These are phyloP conservation scores for Pezicula neosporulosa DNA, from an alignment of 2,329 filamentous ascomycete genomes.

Conservation along the genomic window DNA sequence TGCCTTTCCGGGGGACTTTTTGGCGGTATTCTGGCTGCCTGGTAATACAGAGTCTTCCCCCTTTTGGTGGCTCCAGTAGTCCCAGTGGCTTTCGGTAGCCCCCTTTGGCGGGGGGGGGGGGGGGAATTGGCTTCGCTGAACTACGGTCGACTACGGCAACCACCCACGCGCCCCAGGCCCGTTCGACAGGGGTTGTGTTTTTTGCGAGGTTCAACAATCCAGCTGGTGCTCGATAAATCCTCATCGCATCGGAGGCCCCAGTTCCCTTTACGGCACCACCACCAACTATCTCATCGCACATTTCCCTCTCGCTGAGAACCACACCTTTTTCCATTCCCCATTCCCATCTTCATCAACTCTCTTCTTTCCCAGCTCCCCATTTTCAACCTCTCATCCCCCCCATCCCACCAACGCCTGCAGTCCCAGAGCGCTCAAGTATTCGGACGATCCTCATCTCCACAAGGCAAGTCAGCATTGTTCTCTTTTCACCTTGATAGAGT, in stretches of 20 bases:
- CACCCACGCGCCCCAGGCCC: no score
- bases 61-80: no score
- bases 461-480: neutral
- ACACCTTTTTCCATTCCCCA: neutral
- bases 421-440: neutral
- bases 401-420: no score
- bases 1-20: no score
- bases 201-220: neutral
- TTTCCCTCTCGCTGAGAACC: neutral
- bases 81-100: no score
- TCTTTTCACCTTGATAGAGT: neutral
- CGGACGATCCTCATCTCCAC: neutral
- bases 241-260: conserved; percentile 1
- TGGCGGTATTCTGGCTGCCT: no score
- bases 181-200: neutral
- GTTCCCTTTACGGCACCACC: neutral
- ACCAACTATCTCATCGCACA: neutral
- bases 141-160: no score
- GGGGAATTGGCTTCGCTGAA: no score
- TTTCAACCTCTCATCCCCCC: neutral
- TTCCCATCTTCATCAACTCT: neutral
- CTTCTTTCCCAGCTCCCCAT: neutral
- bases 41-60: no score
- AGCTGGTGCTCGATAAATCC: neutral
- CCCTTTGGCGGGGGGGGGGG: no score